Evolutionary conservation across 257 asterid species (phyloP).

Genomic region (Penstemon eatonii): DNA sequence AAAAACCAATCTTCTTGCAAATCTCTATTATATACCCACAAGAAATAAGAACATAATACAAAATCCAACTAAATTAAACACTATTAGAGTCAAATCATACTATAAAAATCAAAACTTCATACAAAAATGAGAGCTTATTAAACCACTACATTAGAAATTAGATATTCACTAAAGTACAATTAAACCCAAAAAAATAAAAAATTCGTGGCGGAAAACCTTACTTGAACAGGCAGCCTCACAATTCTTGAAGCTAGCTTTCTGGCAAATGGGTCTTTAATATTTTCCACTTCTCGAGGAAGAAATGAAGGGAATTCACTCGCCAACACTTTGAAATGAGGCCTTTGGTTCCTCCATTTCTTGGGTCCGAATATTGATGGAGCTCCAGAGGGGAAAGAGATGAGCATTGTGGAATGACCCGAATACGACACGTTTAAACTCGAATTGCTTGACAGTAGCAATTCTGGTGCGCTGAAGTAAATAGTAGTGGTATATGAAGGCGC

Average conservation of each 20-base stretch:
- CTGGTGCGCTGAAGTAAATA: background rate
- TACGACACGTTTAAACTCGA: background rate
- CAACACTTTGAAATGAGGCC: constrained; percentile 29
- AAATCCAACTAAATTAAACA: background rate
- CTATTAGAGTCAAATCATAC: constrained; percentile 7
- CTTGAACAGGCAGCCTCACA: constrained; percentile 63
- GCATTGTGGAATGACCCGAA: constrained; percentile 26
- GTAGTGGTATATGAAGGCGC: too few species aligned
- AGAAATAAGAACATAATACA: background rate
- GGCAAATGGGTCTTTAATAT: constrained; percentile 65
- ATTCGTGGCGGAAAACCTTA: constrained; percentile 20
- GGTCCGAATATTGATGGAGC: constrained; percentile 33
- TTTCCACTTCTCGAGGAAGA: constrained; percentile 43
- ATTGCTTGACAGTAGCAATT: background rate
- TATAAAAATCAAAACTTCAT: background rate
- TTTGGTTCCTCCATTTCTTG: constrained; percentile 17
- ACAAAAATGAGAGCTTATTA: background rate
- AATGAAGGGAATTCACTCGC: constrained; percentile 52
- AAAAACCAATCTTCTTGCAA: background rate
- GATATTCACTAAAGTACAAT: background rate
- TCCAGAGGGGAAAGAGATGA: constrained; percentile 25
- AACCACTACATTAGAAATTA: background rate
- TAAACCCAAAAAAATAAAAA: background rate
- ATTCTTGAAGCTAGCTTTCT: constrained; percentile 77
- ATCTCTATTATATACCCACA: background rate